These are phyloP conservation scores for Starmera dryadoides DNA, from an alignment of 805 yeast species.

Conservation along the genomic window DNA sequence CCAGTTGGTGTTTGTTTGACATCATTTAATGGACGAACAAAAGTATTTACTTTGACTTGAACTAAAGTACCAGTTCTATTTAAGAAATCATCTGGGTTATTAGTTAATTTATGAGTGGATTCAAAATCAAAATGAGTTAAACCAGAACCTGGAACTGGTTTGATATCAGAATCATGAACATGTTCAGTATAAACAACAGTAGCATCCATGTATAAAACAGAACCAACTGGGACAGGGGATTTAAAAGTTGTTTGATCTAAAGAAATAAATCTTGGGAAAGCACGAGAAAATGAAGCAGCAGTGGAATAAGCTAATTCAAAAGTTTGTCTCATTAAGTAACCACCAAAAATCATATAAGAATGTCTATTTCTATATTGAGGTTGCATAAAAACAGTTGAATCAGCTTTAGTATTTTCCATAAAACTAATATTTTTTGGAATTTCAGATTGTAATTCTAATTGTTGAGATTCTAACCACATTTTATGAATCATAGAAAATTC, in stretches of 20 bases:
- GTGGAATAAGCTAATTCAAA: constrained; percentile 92
- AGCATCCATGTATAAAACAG: constrained; percentile 78
- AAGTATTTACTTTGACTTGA: constrained; percentile 84
- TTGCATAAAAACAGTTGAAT: constrained; percentile 85
- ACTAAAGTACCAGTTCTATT: constrained; percentile 79
- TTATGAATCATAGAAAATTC: constrained; percentile 74
- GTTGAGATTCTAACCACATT: constrained; percentile 55
- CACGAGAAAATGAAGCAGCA: constrained; percentile 80
- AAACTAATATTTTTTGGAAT: constrained; percentile 47
- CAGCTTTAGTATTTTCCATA: constrained; percentile 66
- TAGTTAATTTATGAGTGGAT: constrained; percentile 45
- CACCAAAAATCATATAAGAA: constrained; percentile 92
- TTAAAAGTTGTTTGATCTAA: constrained; percentile 87
- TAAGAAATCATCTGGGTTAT: constrained; percentile 49
- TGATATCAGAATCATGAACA: constrained; percentile 34
- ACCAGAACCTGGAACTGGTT: constrained; percentile 6
- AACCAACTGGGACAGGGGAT: constrained; percentile 94
- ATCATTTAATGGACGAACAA: constrained; percentile 61
- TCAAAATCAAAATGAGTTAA: constrained; percentile 45
- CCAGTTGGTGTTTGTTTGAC: constrained; percentile 68
- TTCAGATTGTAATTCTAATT: constrained; percentile 23
- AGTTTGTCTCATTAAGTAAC: constrained; percentile 84
- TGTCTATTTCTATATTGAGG: constrained; percentile 95
- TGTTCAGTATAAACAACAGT: constrained; percentile 84
- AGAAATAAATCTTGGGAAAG: constrained; percentile 84